Evolutionary conservation across 495 filamentous ascomycete species (phyloP), one percentile per base, ranked within the genome.

Genomic region (Trichoderma gamsii): DNA sequence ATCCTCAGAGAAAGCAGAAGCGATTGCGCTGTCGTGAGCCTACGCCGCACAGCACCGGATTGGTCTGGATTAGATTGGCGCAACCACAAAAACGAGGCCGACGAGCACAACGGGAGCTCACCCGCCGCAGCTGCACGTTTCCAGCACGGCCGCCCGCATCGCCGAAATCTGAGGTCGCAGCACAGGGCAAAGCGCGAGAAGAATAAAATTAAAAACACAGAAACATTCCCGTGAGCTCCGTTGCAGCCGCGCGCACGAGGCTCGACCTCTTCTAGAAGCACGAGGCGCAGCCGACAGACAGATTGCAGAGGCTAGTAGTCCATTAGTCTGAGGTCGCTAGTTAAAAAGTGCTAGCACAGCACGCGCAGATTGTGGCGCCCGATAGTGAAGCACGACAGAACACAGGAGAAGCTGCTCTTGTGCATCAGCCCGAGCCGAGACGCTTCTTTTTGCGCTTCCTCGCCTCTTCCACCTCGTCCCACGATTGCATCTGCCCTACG

Each of bases 261-360:
- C 56, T 61, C 23, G 56, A 61, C 4, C 25, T 61, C 5, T 61
- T 61, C 56, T 61, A 61, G 56, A 61, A 61, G 56, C 56, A 61
- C 56, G 56, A 61, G 56, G 56, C 56, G 56, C 56, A 61, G 56
- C 56, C 56, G 56, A 61, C 56, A 61, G 29, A 29, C 29, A 29
- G 29, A 29, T 23, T 29, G 15, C 56, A 61, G 23, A 61, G 27
- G 56, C 49, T 52, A 52, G n/a, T 29, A 29, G 29, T 29, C 25
- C 25, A 4, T 4, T 4, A 21, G 21, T 18, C n/a, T n/a, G n/a
- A n/a, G n/a, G 44, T 15, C n/a, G 15, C 44, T 49, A 49, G 44
- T 49, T 52, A 52, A 21, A 21, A 23, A 52, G 16, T 29, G 27
- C 56, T 61, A 61, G 56, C 56, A 61, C 56, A 61, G 56, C 56